Evolutionary conservation across 2,329 filamentous ascomycete species (phyloP).

Genomic region (Aspergillus sp.): DNA sequence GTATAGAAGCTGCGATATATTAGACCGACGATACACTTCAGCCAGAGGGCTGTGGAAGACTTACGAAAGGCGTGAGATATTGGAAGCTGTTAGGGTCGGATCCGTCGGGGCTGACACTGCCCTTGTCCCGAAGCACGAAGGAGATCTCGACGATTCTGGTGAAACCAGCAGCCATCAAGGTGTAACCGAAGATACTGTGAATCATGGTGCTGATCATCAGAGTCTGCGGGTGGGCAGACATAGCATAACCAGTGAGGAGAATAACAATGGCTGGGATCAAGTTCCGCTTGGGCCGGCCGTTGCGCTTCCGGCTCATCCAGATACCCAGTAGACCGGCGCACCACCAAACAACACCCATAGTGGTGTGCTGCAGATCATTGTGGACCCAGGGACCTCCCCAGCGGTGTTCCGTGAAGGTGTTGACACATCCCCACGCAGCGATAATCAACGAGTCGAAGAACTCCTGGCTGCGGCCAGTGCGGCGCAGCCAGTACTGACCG

Average conservation of each 20-base stretch:
- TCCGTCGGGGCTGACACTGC: conserved; percentile 66
- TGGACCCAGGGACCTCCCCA: conserved; percentile 88
- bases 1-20: conserved; percentile 69
- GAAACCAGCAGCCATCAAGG: conserved; percentile 84
- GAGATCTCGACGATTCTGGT: conserved; percentile 87
- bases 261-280: conserved; percentile 91
- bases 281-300: conserved; percentile 86
- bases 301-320: conserved; percentile 83
- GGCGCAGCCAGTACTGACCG: conserved; percentile 82
- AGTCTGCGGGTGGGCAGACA: conserved; percentile 87
- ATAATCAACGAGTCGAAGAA: conserved; percentile 95
- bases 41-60: conserved; percentile 40
- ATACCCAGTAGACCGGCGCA: conserved; percentile 85
- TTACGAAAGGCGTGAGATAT: conserved; percentile 69
- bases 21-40: conserved; percentile 24
- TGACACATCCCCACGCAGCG: conserved; percentile 92
- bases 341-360: conserved; percentile 99
- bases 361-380: conserved; percentile 96
- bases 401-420: conserved; percentile 95
- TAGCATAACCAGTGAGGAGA: conserved; percentile 88
- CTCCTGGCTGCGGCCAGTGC: conserved; percentile 85
- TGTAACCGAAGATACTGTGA: conserved; percentile 89
- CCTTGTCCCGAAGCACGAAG: conserved; percentile 77
- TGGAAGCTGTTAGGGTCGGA: conserved; percentile 72
- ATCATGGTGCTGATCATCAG: conserved; percentile 83